Percentiles rank a stretch among this genome's conserved stretches.
These are phyloP conservation scores for Daedaleopsis sinensis DNA, from an alignment of 768 basidiomycete genomes.

Conservation along the genomic window DNA sequence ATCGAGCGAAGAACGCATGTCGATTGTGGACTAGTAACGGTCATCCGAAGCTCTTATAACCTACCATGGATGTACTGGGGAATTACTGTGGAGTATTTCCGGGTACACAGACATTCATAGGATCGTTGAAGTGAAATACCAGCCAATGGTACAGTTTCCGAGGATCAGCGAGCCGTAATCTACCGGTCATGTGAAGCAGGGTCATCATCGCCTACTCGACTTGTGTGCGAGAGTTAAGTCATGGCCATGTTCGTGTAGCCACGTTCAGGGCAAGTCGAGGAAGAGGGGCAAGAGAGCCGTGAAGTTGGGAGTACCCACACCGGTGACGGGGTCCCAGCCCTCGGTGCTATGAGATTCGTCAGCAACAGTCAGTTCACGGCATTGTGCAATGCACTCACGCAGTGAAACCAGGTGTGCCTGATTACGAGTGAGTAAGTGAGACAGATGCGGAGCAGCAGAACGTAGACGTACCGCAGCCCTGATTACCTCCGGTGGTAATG, in stretches of 20 bases:
- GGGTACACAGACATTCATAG: neutral
- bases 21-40: neutral
- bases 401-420: constrained; percentile 28
- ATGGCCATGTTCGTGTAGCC: neutral
- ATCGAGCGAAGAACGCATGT: neutral
- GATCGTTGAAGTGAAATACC: neutral
- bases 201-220: neutral
- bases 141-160: neutral
- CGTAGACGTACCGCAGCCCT: constrained; percentile 34
- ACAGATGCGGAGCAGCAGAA: neutral
- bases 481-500: constrained; percentile 36
- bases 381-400: constrained; percentile 15
- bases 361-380: neutral
- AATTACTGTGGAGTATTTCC: neutral
- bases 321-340: constrained; percentile 31
- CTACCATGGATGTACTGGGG: neutral
- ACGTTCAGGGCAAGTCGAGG: constrained; percentile 27
- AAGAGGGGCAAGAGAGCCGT: constrained; percentile 28
- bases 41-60: neutral
- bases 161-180: neutral
- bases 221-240: neutral
- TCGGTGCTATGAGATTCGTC: constrained; percentile 11
- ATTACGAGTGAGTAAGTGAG: neutral
- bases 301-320: constrained; percentile 34
- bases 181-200: neutral